Evolutionary conservation across 805 yeast genomes (phyloP), one percentile per base, ranked within the genome.

Genomic region (Maudiozyma bulderi): DNA sequence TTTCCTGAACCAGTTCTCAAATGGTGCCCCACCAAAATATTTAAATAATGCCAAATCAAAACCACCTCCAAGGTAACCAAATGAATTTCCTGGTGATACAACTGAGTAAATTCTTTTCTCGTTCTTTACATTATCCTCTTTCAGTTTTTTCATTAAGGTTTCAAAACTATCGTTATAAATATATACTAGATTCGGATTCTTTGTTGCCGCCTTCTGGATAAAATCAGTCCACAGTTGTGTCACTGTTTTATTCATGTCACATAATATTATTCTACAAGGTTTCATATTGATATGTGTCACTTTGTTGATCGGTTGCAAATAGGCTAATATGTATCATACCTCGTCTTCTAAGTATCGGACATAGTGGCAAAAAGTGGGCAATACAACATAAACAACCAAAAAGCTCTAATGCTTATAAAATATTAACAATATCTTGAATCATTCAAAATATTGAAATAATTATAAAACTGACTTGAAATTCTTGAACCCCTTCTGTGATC

Each of bases 21-120:
- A 64, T 13, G 49, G 49, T 13, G 43, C 32, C 1, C 51, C 64
- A 37, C 68, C 67, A 46, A 61, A 58, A 44, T 57, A 57, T 15
- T 52, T 43, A 37, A 51, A 47, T 30, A 64, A n/a, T 2, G 64
- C 68, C 3, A 60, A 54, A 55, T 76, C 81, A 55, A 76, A 73
- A 0, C 81, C 81, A 2, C 81, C 81, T 3, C 75, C 76, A 54
- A 76, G 61, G 45, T 65, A 71, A 4, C 80, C 80, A 47, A 70
- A 64, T 2, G 77, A 71, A 50, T 76, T 76, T 1, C 80, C 81
- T 1, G 81, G 80, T 2, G 80, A 74, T 1, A 76, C 69, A 14
- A 76, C 64, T 57, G 71, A 50, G 57, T 47, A 50, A 37, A 44
- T 31, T 13, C 43, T 50, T 31, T 20, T 37, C 10, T 40, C 11